These are phyloP conservation scores for Candida awuae DNA, from an alignment of 805 yeast species.

Conservation along the genomic window DNA sequence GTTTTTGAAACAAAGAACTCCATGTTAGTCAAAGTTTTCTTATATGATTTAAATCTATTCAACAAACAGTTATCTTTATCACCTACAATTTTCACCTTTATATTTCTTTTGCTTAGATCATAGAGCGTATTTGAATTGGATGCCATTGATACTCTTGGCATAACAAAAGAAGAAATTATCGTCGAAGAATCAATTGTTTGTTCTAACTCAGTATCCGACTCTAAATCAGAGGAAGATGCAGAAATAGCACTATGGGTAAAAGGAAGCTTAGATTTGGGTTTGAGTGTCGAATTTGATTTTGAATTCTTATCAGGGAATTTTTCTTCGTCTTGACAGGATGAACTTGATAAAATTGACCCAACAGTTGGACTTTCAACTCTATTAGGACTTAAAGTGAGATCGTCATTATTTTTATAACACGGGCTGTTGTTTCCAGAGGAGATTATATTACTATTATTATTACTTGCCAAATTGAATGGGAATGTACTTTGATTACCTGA, in stretches of 20 bases:
- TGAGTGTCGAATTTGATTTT: not conserved
- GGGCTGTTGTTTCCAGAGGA: slow-evolving; percentile 6
- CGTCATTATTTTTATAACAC: not conserved
- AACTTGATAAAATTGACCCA: slow-evolving; percentile 28
- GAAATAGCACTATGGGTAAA: not conserved
- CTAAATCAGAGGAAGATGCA: slow-evolving; percentile 17
- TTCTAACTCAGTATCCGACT: slow-evolving; percentile 16
- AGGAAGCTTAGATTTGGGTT: not conserved
- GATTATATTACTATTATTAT: slow-evolving; percentile 5
- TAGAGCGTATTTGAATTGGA: slow-evolving; percentile 1
- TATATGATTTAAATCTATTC: slow-evolving; percentile 21
- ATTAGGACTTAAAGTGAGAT: not conserved
- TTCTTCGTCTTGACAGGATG: slow-evolving; percentile 23
- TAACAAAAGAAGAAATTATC: slow-evolving; percentile 29
- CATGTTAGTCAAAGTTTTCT: slow-evolving; percentile 24
- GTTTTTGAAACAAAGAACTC: slow-evolving; percentile 16
- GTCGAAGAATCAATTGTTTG: slow-evolving; percentile 23
- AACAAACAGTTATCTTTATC: slow-evolving; percentile 15
- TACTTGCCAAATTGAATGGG: slow-evolving; percentile 2
- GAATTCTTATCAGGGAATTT: not conserved
- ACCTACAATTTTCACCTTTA: slow-evolving; percentile 26
- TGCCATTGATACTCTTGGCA: slow-evolving; percentile 30
- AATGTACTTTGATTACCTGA: not conserved
- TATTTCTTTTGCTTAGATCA: not conserved
- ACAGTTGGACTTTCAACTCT: slow-evolving; percentile 17